Conservation (phyloP, 805 yeast genomes). For the Candida boleticola region DNA sequence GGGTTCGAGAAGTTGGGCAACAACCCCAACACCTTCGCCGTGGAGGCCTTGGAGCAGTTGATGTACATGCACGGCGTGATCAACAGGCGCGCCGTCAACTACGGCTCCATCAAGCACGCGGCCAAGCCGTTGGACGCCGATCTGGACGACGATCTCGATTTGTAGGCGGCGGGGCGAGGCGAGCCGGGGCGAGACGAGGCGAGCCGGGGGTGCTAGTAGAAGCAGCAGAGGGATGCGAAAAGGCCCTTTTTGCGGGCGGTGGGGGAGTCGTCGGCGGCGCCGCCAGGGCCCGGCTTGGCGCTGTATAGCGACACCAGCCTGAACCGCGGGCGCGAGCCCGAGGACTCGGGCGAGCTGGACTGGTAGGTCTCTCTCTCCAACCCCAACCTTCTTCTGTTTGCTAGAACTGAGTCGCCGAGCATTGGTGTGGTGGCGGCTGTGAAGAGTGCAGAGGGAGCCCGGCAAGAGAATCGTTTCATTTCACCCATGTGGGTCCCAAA, state of each 20-base stretch:
- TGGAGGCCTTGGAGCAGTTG: slow-evolving; percentile 47
- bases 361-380: neutral
- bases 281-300: too few relatives aligned
- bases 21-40: slow-evolving; percentile 44
- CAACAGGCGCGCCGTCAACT: slow-evolving; percentile 14
- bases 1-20: slow-evolving; percentile 66
- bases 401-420: slow-evolving; percentile 14
- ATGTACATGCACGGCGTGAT: slow-evolving; percentile 15
- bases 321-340: too few relatives aligned
- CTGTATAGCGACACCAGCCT: too few relatives aligned
- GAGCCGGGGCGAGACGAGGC: too few relatives aligned
- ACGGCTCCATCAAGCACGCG: slow-evolving; percentile 8
- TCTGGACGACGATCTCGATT: slow-evolving; percentile 9
- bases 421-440: slow-evolving; percentile 9
- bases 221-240: too few relatives aligned
- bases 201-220: too few relatives aligned
- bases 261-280: too few relatives aligned
- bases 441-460: too few relatives aligned
- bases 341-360: slow-evolving; percentile 7
- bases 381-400: slow-evolving; percentile 5
- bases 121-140: slow-evolving; percentile 4
- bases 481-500: too few relatives aligned
- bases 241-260: too few relatives aligned
- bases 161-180: neutral
- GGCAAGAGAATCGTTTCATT: too few relatives aligned